phyloP scores from a whole-genome alignment of 805 yeast genomes.

The Jamesozyma hellenica region DNA sequence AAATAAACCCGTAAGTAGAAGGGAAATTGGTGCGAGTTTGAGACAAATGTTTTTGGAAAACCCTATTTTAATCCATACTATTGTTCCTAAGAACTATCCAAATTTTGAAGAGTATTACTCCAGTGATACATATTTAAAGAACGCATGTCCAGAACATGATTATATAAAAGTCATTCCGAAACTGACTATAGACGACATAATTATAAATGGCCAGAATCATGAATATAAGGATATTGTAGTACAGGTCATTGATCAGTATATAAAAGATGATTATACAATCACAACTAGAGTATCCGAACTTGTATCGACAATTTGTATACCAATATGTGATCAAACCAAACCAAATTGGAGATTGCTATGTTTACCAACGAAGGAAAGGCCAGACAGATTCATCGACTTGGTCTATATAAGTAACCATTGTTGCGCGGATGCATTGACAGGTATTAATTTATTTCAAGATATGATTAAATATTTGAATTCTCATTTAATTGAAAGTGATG shows the following conservation, averaged over 20 bases:
- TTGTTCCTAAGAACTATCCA: conserved; percentile 14
- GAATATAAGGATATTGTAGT: conserved; percentile 9
- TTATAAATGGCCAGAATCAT: conserved; percentile 17
- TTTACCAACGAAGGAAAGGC: conserved; percentile 5
- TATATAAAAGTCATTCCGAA: conserved; percentile 13
- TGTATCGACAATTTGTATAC: conserved; percentile 10
- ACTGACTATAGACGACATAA: conserved; percentile 12
- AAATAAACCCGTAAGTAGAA: conserved; percentile 5
- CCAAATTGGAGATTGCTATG: conserved; percentile 21
- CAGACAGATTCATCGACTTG: conserved; percentile 4
- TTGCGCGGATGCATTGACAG: conserved; percentile 19
- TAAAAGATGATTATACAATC: conserved; percentile 8
- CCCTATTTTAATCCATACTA: conserved; percentile 14
- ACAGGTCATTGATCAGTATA: conserved; percentile 7
- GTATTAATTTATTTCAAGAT: conserved; percentile 17
- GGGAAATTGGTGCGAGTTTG: conserved; percentile 9
- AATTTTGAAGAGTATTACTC: conserved; percentile 11
- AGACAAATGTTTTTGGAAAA: conserved; percentile 13
- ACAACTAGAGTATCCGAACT: conserved; percentile 9
- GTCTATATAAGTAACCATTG: conserved; percentile 20
- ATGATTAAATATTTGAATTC: conserved; percentile 8
- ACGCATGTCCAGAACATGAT: conserved; percentile 17
- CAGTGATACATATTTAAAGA: conserved; percentile 14
- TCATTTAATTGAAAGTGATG: not conserved
- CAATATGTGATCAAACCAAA: conserved; percentile 9